Evolutionary conservation across 495 filamentous ascomycete genomes (phyloP).

Genomic region (Hypoxylon crocopeplum): DNA sequence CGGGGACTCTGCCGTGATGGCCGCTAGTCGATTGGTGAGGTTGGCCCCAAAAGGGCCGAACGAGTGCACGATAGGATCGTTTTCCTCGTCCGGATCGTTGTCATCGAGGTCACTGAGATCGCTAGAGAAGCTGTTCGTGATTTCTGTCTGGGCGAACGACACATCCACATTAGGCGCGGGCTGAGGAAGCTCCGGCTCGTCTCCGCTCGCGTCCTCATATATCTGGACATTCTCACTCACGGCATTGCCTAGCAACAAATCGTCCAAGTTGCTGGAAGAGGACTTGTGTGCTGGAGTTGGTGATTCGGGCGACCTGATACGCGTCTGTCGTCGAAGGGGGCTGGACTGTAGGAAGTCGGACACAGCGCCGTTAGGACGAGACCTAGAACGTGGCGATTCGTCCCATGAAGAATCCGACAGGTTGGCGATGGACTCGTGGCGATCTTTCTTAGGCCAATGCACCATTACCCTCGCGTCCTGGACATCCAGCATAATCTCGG

Average conservation of each 20-base stretch:
- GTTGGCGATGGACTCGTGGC: slow-evolving; percentile 66
- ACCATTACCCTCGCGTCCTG: slow-evolving; percentile 89
- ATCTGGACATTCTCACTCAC: slow-evolving; percentile 54
- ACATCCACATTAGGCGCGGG: slow-evolving; percentile 20
- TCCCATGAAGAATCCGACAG: slow-evolving; percentile 75
- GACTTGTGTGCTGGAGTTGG: slow-evolving; percentile 67
- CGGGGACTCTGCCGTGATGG: slow-evolving; percentile 69
- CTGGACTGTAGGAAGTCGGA: slow-evolving; percentile 61
- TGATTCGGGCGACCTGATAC: slow-evolving; percentile 73
- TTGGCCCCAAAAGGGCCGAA: slow-evolving; percentile 89
- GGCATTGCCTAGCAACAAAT: slow-evolving; percentile 39
- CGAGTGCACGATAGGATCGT: slow-evolving; percentile 87
- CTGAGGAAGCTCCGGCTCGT: slow-evolving; percentile 50
- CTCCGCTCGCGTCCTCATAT: slow-evolving; percentile 63
- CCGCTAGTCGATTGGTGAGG: slow-evolving; percentile 77
- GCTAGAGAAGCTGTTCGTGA: slow-evolving; percentile 58
- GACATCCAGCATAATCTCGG: slow-evolving; percentile 95
- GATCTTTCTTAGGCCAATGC: slow-evolving; percentile 76
- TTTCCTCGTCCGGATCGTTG: slow-evolving; percentile 87
- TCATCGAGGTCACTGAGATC: slow-evolving; percentile 70
- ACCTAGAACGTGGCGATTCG: slow-evolving; percentile 55
- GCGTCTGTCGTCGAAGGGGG: slow-evolving; percentile 67
- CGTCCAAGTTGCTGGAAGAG: slow-evolving; percentile 41
- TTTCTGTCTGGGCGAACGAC: slow-evolving; percentile 44
- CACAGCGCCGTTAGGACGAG: slow-evolving; percentile 39